A percentile compares a stretch with the other conserved stretches of the same genome.
Evolutionary conservation across 2,329 filamentous ascomycete species (phyloP).

Genomic region (Beauveria sp.): DNA sequence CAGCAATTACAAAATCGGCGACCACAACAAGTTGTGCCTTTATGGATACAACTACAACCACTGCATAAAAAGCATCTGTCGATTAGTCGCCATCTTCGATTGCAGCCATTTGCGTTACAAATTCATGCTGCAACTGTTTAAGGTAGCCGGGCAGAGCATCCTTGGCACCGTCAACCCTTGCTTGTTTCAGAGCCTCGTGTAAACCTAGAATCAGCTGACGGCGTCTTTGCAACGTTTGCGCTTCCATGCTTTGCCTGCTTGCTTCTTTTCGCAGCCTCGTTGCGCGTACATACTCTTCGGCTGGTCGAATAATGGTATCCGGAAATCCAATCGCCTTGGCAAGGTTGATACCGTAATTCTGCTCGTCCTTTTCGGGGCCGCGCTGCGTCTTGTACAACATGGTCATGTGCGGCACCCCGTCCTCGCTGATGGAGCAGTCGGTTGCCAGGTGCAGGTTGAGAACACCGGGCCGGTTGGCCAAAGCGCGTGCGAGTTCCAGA

Average conservation of each 20-base stretch:
- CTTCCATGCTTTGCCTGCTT: conserved; percentile 50
- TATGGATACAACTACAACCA: background rate
- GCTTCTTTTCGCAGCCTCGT: conserved; percentile 51
- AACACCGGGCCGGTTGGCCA: conserved; percentile 69
- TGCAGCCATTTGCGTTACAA: conserved; percentile 8
- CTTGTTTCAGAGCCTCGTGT: conserved; percentile 64
- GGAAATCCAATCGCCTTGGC: conserved; percentile 71
- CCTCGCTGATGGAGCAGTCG: conserved; percentile 45
- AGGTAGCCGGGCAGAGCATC: conserved; percentile 57
- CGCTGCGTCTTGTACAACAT: conserved; percentile 82
- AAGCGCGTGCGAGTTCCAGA: conserved; percentile 66
- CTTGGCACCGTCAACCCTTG: conserved; percentile 54
- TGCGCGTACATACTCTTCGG: conserved; percentile 56
- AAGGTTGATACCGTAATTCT: conserved; percentile 76
- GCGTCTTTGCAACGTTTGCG: conserved; percentile 51
- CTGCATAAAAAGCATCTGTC: background rate
- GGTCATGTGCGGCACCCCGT: conserved; percentile 54
- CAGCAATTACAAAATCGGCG: background rate
- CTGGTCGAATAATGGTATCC: conserved; percentile 55
- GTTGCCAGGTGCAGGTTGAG: conserved; percentile 76
- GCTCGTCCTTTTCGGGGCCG: conserved; percentile 58
- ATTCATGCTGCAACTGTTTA: conserved; percentile 35
- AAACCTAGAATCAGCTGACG: conserved; percentile 68
- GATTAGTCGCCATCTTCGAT: background rate
- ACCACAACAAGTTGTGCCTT: background rate